Conservation (phyloP, 164 flowering plant species). For the Liquidambar formosana region DNA sequence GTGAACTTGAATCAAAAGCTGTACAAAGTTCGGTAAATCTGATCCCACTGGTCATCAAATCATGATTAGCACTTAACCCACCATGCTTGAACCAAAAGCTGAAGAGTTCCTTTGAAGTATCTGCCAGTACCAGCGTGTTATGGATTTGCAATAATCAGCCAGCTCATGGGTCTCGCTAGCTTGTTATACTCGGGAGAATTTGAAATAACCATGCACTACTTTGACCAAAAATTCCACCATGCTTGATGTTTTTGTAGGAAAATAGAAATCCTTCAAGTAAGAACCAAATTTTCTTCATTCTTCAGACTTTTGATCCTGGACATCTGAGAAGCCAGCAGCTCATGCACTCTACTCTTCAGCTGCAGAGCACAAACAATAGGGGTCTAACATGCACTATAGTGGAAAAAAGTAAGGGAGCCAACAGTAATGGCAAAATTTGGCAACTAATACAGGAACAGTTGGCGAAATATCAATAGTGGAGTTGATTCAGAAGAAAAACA, state of each 20-base stretch:
- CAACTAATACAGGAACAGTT: background rate
- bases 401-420: background rate
- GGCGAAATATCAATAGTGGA: background rate
- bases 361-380: conserved; percentile 29
- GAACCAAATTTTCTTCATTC: conserved; percentile 10
- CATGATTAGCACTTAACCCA: no score
- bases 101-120: no score
- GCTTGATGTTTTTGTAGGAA: background rate
- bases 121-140: no score
- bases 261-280: background rate
- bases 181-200: no score
- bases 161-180: no score
- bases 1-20: no score
- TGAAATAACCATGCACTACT: background rate
- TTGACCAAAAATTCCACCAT: background rate
- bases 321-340: conserved; percentile 60
- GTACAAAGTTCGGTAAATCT: no score
- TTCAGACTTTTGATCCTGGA: conserved; percentile 36
- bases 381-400: background rate
- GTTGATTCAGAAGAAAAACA: background rate
- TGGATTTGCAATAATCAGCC: no score
- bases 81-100: no score
- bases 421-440: no score
- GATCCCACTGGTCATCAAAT: no score
- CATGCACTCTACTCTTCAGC: conserved; percentile 69